Conservation (phyloP, 768 basidiomycete genomes). For the Tephrocybe sp. region DNA sequence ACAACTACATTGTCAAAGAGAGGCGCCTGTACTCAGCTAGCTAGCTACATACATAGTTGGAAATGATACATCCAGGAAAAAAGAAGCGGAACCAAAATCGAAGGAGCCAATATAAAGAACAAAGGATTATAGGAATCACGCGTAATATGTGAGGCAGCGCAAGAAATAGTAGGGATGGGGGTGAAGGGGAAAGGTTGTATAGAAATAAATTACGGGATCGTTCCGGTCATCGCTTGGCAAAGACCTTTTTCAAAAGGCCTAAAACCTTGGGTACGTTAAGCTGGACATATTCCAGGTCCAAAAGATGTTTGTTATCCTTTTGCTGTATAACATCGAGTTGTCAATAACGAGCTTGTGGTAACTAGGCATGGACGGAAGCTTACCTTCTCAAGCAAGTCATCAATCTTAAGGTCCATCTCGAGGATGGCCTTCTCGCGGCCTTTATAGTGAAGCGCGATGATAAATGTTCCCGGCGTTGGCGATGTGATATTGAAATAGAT, state of each 20-base stretch:
- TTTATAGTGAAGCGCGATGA: conserved; percentile 98
- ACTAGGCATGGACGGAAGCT: conserved; percentile 14
- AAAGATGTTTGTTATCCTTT: conserved; percentile 96
- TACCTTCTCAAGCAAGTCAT: conserved; percentile 96
- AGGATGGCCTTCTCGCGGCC: conserved; percentile 98
- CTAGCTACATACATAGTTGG: conserved; percentile 20
- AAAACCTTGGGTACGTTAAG: conserved; percentile 95
- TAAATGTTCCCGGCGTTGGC: conserved; percentile 96
- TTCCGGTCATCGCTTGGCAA: conserved; percentile 70
- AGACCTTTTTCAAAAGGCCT: conserved; percentile 90
- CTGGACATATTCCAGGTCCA: conserved; percentile 98
- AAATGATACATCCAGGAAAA: conserved; percentile 33
- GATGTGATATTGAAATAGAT: conserved; percentile 99
- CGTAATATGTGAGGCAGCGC: conserved; percentile 14
- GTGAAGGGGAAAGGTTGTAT: conserved; percentile 19
- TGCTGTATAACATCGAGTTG: conserved; percentile 61
- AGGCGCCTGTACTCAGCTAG: conserved; percentile 19
- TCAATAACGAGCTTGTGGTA: background rate
- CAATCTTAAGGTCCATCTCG: conserved; percentile 99
- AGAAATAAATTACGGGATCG: conserved; percentile 25
- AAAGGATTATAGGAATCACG: conserved; percentile 8
- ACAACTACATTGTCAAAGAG: conserved; percentile 19
- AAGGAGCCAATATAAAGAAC: conserved; percentile 14
- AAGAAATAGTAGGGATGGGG: conserved; percentile 19
- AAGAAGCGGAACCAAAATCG: conserved; percentile 16